Base-by-base conservation (phyloP, 495 filamentous ascomycete species). In the Cudoniella acicularis region DNA sequence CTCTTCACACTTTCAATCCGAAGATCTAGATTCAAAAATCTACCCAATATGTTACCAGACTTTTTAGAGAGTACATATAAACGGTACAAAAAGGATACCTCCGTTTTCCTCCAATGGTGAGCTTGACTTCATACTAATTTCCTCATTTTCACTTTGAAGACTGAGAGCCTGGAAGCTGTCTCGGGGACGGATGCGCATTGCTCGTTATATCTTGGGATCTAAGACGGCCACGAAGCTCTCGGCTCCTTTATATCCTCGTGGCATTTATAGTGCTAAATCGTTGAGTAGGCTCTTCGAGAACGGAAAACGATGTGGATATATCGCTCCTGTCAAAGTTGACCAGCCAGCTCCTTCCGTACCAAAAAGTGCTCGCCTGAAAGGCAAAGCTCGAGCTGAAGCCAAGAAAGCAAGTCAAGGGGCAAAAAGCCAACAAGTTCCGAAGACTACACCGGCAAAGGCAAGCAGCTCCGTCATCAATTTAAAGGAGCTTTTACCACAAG, bases 31-130 rank as follows among this genome's bases (percentile, higher is more conserved):
- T n/a, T n/a, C n/a, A n/a, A n/a, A n/a, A n/a, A n/a, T n/a, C n/a
- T n/a, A n/a, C n/a, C n/a, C n/a, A n/a, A n/a, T n/a, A 69, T 54
- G 69, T 45, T 57, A 6, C 54, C 43, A 18, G 54, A 22, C 2
- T 57, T 57, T 41, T 25, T 57, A 8, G 26, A 30, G 0, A 57
- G 54, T 27, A 40, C 54, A 2, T 57, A 57, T 20, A 49, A 36
- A 41, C 27, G 41, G 54, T 57, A 57, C 54, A 57, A 57, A 20
- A 17, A 49, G 2, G 45, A 49, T 16, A 57, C 54, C 10, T 57
- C 54, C 3, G 49, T 24, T 10, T 57, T 57, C 26, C 10, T 36
- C 20, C 10, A 49, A 49, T 57, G 54, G 54, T n/a, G n/a, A n/a
- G n/a, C n/a, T n/a, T n/a, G n/a, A n/a, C n/a, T n/a, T n/a, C n/a